Evolutionary conservation across 1,284 basidiomycete species (phyloP), one percentile per base, ranked within the genome.

Genomic region (Athelia psychrophila): DNA sequence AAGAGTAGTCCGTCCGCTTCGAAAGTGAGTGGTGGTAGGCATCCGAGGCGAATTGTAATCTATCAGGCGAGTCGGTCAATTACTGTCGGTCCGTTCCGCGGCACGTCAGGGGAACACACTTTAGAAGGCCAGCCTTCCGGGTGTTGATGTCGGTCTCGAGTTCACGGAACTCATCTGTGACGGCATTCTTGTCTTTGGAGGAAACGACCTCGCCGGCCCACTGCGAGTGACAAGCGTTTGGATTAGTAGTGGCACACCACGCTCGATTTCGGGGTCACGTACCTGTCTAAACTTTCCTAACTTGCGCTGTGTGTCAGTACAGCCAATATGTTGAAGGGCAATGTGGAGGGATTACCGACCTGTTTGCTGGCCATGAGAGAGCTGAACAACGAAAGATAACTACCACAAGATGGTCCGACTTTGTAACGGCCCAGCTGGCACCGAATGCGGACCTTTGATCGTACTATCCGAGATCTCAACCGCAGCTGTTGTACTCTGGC

Each of bases 191-290:
- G 54, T 88, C 86, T 20, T 35, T 46, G 49, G 83, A 80, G 47
- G 86, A 83, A 35, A 91, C 87, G 56, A 86, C 82, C 65, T 88
- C 86, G 19, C 83, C 85, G n/a, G 84, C 85, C 85, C 85, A 87
- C 83, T 87, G 56, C 24, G 52, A 47, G 27, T 13, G 27, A 30
- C 5, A 30, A 30, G 6, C 6, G 27, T 6, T 6, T 5, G 5
- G 27, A 30, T 30, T 30, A 30, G 27, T 5, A 13, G 27, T 30
- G 5, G 27, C 5, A 13, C 27, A 30, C 6, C 6, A 13, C 13
- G 13, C 13, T 30, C 27, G 27, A 30, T 35, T 12, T 38, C 22
- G 20, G 32, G 35, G 38, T 53, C 40, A 58, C 69, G 57, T 51
- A 83, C 84, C 76, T 87, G 84, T 53, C 77, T 78, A 38, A 87